A percentile compares a stretch with the other conserved stretches of the same genome.
Evolutionary conservation across 805 yeast genomes (phyloP).

Genomic region (Yarrowia porcina): DNA sequence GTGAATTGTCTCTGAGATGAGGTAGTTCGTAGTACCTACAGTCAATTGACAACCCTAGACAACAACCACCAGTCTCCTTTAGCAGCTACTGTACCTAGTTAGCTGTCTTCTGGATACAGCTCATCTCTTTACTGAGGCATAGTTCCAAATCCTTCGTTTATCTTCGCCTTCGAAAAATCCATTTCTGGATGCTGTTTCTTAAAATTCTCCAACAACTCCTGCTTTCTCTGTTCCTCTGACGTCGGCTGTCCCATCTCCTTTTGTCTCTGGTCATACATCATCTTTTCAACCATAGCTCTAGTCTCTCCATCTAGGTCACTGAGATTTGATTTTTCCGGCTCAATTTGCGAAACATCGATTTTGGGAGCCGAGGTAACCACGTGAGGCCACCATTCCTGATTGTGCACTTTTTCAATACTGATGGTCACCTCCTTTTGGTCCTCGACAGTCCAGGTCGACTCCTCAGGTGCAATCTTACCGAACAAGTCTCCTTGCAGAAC

Average conservation of each 20-base stretch:
- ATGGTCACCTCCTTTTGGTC: slow-evolving; percentile 41
- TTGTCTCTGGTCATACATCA: slow-evolving; percentile 48
- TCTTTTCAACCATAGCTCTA: slow-evolving; percentile 45
- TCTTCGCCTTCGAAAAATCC: slow-evolving; percentile 41
- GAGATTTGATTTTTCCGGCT: slow-evolving; percentile 43
- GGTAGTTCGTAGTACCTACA: no score
- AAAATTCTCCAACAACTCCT: slow-evolving; percentile 40
- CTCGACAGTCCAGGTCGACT: slow-evolving; percentile 44
- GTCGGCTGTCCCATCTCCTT: slow-evolving; percentile 42
- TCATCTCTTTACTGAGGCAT: no score
- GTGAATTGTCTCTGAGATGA: no score
- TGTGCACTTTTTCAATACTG: slow-evolving; percentile 40
- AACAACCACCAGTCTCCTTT: no score
- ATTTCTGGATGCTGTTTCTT: slow-evolving; percentile 46
- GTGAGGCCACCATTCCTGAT: slow-evolving; percentile 49
- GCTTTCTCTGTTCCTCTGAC: slow-evolving; percentile 40
- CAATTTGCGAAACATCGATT: slow-evolving; percentile 42
- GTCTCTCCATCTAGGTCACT: slow-evolving; percentile 45
- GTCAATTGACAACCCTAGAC: no score
- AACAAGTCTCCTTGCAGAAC: slow-evolving; percentile 41
- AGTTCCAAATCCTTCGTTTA: slow-evolving; percentile 4
- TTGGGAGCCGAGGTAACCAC: slow-evolving; percentile 44
- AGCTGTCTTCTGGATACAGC: no score
- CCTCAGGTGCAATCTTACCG: slow-evolving; percentile 38
- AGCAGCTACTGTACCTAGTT: no score